A percentile compares a stretch with the other conserved stretches of the same genome.
Evolutionary conservation across 108 stramenopile genomes (phyloP).

Genomic region (Nitzschia sp.): DNA sequence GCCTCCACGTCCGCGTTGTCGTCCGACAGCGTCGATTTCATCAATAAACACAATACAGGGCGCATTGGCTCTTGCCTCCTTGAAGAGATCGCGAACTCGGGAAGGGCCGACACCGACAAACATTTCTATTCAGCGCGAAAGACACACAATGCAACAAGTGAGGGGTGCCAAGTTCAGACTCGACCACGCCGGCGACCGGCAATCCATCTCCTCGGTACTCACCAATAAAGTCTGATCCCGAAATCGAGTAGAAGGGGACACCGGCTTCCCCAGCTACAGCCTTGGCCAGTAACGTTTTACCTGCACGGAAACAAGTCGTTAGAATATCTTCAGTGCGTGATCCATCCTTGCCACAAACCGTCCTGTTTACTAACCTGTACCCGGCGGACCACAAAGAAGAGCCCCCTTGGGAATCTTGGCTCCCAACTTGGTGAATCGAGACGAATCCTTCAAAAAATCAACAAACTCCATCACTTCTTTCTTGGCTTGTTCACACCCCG

Average conservation of each 20-base stretch:
- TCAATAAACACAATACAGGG: conserved; percentile 99
- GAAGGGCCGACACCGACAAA: conserved; percentile 98
- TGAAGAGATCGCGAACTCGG: conserved; percentile 97
- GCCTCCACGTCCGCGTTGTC: conserved; percentile 90
- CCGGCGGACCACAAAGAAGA: conserved; percentile 92
- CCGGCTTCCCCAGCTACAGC: conserved; percentile 99
- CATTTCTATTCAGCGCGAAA: conserved; percentile 88
- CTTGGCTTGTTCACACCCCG: conserved; percentile 98
- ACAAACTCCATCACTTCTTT: conserved; percentile 99
- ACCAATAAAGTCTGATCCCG: conserved; percentile 94
- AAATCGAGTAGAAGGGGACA: conserved; percentile 95
- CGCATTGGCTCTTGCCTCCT: conserved; percentile 88
- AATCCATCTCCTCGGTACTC: neutral
- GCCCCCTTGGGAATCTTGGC: conserved; percentile 98
- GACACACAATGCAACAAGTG: neutral
- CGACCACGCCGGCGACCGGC: too few relatives aligned
- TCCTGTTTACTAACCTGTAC: too few relatives aligned
- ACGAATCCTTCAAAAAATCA: conserved; percentile 88
- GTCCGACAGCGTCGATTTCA: conserved; percentile 99
- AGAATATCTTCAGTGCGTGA: too few relatives aligned
- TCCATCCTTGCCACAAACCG: too few relatives aligned
- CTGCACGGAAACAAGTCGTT: too few relatives aligned
- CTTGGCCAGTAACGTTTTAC: conserved; percentile 98
- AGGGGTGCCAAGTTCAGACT: neutral
- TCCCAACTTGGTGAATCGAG: conserved; percentile 91